Evolutionary conservation across 345 rosid species (phyloP).

Genomic region (Dimocarpus longan): DNA sequence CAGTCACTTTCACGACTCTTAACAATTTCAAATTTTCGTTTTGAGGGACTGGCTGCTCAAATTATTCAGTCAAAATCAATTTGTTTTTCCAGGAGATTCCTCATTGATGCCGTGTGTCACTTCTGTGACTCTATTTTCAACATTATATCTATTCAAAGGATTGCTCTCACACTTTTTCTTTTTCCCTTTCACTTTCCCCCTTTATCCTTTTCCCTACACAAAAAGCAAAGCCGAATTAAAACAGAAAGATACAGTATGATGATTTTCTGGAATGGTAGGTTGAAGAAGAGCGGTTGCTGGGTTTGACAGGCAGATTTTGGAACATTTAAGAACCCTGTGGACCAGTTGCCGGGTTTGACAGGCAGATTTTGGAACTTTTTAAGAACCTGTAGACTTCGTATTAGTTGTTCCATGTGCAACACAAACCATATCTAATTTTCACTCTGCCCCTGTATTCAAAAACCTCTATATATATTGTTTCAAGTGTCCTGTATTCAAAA

Average conservation of each 20-base stretch:
- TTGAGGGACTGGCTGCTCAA: background rate
- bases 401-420: background rate
- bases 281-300: conserved; percentile 12
- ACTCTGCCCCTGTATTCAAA: background rate
- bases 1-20: background rate
- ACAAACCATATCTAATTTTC: background rate
- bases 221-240: conserved; percentile 12
- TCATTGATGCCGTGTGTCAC: background rate
- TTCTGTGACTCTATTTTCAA: background rate
- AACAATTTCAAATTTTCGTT: background rate
- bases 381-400: background rate
- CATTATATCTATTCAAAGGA: background rate
- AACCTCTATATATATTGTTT: background rate
- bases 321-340: background rate
- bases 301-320: conserved; percentile 4
- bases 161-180: conserved; percentile 2
- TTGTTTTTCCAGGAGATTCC: background rate
- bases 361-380: background rate
- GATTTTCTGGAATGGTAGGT: background rate
- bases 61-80: background rate
- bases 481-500: background rate
- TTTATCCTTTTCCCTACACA: background rate
- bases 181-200: background rate
- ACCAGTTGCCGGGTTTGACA: conserved; percentile 13
- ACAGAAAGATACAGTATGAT: background rate